phyloP scores from a whole-genome alignment of 2,329 filamentous ascomycete species.

The Piedraia hortae region DNA sequence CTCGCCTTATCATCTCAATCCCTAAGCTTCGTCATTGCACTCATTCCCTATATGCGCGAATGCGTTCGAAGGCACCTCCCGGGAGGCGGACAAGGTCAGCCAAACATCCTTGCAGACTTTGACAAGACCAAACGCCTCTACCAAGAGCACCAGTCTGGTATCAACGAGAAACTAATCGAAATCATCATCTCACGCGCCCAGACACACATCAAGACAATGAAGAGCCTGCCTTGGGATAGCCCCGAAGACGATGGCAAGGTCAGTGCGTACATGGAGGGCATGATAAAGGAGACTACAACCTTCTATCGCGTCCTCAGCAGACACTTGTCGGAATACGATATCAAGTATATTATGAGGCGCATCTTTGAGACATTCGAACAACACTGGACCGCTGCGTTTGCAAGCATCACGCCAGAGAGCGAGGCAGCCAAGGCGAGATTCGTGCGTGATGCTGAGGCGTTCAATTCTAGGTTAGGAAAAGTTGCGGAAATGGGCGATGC shows the following conservation, averaged over 20 bases:
- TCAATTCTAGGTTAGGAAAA: too few relatives aligned
- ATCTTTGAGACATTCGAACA: conserved; percentile 63
- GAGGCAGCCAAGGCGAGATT: conserved; percentile 50
- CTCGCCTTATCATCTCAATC: conserved; percentile 77
- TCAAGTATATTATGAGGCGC: conserved; percentile 59
- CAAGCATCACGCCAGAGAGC: conserved; percentile 34
- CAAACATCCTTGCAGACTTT: conserved; percentile 39
- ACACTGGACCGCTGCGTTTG: conserved; percentile 46
- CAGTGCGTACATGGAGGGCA: conserved; percentile 49
- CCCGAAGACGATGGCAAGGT: conserved; percentile 1
- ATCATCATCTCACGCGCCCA: conserved; percentile 63
- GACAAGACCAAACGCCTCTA: conserved; percentile 62
- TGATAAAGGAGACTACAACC: conserved; percentile 64
- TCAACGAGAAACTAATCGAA: conserved; percentile 77
- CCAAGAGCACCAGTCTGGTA: conserved; percentile 71
- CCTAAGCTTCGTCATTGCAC: conserved; percentile 57
- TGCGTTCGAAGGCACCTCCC: conserved; percentile 52
- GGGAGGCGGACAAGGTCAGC: conserved; percentile 15
- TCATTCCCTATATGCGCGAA: conserved; percentile 76
- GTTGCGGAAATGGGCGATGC: too few relatives aligned
- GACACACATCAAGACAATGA: conserved; percentile 47
- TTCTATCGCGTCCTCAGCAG: conserved; percentile 62
- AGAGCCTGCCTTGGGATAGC: conserved; percentile 14
- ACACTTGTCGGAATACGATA: conserved; percentile 48
- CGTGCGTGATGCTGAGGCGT: conserved; percentile 44